These are phyloP conservation scores for Gastrodia elata DNA, from an alignment of 106 monocot species.

Conservation along the genomic window DNA sequence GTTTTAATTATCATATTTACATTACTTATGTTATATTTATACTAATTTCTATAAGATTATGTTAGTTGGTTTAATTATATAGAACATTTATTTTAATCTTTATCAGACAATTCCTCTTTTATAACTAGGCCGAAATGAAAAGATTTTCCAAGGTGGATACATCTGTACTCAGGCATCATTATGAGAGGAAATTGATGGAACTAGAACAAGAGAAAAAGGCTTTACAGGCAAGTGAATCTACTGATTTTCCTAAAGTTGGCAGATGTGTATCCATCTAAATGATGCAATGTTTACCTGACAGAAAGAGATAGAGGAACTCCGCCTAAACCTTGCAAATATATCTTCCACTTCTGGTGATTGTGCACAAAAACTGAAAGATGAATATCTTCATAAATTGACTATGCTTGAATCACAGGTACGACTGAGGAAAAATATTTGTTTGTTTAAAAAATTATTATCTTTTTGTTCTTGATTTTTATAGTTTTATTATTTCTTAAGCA, in stretches of 20 bases:
- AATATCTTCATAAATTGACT: conserved; percentile 88
- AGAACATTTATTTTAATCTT: conserved; percentile 2
- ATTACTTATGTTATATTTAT: no score
- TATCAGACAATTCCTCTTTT: conserved; percentile 1
- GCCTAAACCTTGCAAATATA: conserved; percentile 51
- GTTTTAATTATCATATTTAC: no score
- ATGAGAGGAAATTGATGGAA: conserved; percentile 83
- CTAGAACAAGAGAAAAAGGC: conserved; percentile 87
- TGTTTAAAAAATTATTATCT: no score
- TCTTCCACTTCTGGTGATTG: conserved; percentile 61
- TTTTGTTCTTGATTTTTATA: no score
- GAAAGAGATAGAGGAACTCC: conserved; percentile 95
- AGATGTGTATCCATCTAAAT: neutral
- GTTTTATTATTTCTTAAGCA: no score
- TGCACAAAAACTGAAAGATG: conserved; percentile 81
- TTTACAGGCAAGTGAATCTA: conserved; percentile 42
- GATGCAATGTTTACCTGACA: conserved; percentile 15
- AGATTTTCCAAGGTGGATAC: conserved; percentile 58
- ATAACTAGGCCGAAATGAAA: conserved; percentile 91
- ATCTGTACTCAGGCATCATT: conserved; percentile 75
- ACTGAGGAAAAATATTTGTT: neutral
- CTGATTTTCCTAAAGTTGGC: neutral
- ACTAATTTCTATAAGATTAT: no score
- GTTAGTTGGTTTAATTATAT: neutral
- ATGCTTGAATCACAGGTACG: conserved; percentile 88